phyloP scores from a whole-genome alignment of 75 land plant species.

The Pinus tabuliformis region DNA sequence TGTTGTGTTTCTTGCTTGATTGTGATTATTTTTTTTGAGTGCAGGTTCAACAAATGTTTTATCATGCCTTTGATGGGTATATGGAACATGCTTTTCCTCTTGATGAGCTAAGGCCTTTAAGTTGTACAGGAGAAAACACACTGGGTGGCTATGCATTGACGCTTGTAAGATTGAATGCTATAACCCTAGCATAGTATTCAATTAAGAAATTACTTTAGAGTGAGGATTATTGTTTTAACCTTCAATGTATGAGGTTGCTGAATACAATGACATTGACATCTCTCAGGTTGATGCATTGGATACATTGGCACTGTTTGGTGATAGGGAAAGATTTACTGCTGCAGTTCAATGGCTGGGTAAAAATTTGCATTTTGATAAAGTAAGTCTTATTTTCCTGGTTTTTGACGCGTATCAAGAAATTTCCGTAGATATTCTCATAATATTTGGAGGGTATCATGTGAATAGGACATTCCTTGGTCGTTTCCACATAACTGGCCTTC shows the following conservation, averaged over 20 bases:
- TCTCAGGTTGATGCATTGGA: slow-evolving; percentile 91
- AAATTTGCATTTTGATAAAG: slow-evolving; percentile 87
- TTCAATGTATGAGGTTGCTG: slow-evolving; percentile 3
- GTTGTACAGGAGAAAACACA: slow-evolving; percentile 88
- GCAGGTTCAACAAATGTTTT: slow-evolving; percentile 94
- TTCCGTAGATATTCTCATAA: background rate
- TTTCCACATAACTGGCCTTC: background rate
- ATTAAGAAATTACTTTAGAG: background rate
- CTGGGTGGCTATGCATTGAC: slow-evolving; percentile 97
- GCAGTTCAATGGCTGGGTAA: slow-evolving; percentile 92
- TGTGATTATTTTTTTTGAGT: background rate
- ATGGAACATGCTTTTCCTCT: slow-evolving; percentile 95
- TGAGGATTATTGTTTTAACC: background rate
- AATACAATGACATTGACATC: background rate
- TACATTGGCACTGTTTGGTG: slow-evolving; percentile 89
- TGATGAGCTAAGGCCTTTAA: slow-evolving; percentile 89
- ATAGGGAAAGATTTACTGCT: slow-evolving; percentile 53
- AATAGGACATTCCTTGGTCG: background rate
- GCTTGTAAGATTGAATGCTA: slow-evolving; percentile 46
- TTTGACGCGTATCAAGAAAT: background rate
- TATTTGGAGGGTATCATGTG: background rate
- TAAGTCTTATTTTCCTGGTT: slow-evolving; percentile 24
- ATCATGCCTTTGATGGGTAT: slow-evolving; percentile 96
- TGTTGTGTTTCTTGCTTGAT: slow-evolving; percentile 5
- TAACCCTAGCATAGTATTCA: slow-evolving; percentile 2